phyloP scores from a whole-genome alignment of 2,329 filamentous ascomycete species.

The Alternaria arbusti region DNA sequence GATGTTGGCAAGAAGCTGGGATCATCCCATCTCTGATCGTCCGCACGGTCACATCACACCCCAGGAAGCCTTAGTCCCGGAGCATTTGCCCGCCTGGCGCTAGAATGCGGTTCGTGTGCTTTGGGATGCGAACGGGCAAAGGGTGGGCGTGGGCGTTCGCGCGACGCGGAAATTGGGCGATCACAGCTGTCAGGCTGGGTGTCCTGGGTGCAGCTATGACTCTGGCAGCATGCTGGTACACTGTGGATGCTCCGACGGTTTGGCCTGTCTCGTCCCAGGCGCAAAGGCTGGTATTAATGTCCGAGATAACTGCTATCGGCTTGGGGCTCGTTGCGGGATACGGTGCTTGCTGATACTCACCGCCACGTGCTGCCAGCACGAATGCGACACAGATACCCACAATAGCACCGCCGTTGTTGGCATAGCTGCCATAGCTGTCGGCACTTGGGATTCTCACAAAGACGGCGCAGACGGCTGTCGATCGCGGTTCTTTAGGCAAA shows the following conservation, averaged over 20 bases:
- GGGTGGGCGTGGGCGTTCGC: slow-evolving; percentile 11
- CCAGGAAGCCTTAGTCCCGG: slow-evolving; percentile 10
- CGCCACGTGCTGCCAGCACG: slow-evolving; percentile 4
- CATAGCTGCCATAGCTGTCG: slow-evolving; percentile 3
- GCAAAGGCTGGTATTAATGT: slow-evolving; percentile 7
- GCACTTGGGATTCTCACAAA: slow-evolving; percentile 5
- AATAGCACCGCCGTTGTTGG: slow-evolving; percentile 16
- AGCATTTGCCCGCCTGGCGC: slow-evolving; percentile 9
- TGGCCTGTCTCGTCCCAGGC: slow-evolving; percentile 20
- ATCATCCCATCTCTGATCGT: slow-evolving; percentile 7
- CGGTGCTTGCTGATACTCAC: slow-evolving; percentile 11
- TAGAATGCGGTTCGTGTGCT: slow-evolving; percentile 14
- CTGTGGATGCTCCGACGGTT: slow-evolving; percentile 21
- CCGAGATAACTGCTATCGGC: neutral
- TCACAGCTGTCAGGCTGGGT: slow-evolving; percentile 27
- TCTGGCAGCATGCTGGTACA: slow-evolving; percentile 11
- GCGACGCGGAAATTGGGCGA: slow-evolving; percentile 16
- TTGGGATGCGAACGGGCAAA: slow-evolving; percentile 14
- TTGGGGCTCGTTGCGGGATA: neutral
- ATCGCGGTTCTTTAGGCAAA: slow-evolving; percentile 3
- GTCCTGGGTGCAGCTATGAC: slow-evolving; percentile 7
- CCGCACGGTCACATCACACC: slow-evolving; percentile 6
- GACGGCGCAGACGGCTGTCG: slow-evolving; percentile 7
- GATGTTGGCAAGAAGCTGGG: neutral
- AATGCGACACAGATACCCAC: slow-evolving; percentile 17